Base-by-base conservation (phyloP, 2,329 filamentous ascomycete species). In the Colletotrichum spaethianum region DNA sequence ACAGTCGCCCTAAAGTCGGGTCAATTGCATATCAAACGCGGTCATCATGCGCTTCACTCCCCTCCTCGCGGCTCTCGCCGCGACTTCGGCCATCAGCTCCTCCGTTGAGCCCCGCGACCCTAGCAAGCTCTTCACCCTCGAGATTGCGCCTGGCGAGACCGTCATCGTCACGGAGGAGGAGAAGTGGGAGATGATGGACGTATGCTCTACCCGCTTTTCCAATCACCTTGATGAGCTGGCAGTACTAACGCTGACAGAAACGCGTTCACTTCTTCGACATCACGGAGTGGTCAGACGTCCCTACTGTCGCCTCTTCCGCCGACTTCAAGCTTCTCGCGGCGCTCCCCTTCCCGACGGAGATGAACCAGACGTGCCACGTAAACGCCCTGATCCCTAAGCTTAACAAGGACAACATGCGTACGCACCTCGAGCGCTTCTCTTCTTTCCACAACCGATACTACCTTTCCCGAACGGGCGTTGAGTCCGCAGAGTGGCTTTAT, bases 401-500 rank as follows among this genome's bases (percentile, higher is more conserved):
- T 4, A 62, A 42, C 57, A 67, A 59, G 42, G 57, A 66, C n/a
- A 66, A 63, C 31, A 71, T 73, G 57, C 63, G 57, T 18, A 46
- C 52, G 18, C 63, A 64, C 5, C 42, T 80, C 23, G 75, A 93
- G 74, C 89, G 86, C 14, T 92, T 93, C 76, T 91, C 90, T 0
- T 85, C 85, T 46, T 93, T 93, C 83, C 88, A 92, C 78, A 93
- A 90, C 11, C 86, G 91, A 63, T 93, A 92, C 82, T 93, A 91
- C 81, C 89, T 88, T 77, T 91, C 89, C 8, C 81, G 86, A 36
- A 90, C 89, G 69, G 93, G 94, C 1, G 87, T 88, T 6, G 84
- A 95, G 79, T 94, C 93, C 0, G 93, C 93, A 1, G 89, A 90
- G 63, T 96, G 94, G 94, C 83, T 96, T 7, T 85, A 92, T 44